A percentile compares a stretch with the other conserved stretches of the same genome.
Evolutionary conservation across 768 basidiomycete genomes (phyloP).

Genomic region (Tephrocybe rancida): DNA sequence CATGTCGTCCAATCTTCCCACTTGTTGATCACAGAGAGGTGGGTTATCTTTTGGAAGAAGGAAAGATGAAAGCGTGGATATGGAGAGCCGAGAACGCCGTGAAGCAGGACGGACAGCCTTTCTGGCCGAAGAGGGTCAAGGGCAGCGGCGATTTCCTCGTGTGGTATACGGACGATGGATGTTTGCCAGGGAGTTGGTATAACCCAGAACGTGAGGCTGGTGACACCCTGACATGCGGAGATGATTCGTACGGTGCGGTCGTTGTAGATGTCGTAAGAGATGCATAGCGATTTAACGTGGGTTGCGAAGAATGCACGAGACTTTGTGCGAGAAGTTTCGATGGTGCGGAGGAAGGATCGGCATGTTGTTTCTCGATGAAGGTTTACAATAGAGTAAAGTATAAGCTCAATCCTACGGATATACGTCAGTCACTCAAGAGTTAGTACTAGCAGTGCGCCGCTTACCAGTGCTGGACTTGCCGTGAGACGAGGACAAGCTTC

Average conservation of each 20-base stretch:
- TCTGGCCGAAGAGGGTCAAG: constrained; percentile 29
- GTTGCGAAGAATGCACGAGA: constrained; percentile 34
- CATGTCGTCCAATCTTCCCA: constrained; percentile 47
- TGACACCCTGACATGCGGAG: constrained; percentile 34
- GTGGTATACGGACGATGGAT: constrained; percentile 8
- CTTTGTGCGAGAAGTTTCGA: constrained; percentile 35
- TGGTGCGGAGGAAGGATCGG: constrained; percentile 37
- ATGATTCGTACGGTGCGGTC: constrained; percentile 32
- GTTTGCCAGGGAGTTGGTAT: constrained; percentile 19
- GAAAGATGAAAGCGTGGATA: constrained; percentile 26
- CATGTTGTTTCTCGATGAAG: constrained; percentile 33
- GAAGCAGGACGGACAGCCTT: constrained; percentile 33
- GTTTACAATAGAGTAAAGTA: constrained; percentile 36
- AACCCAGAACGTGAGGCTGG: constrained; percentile 39
- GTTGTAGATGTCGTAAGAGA: constrained; percentile 35
- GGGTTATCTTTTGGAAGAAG: constrained; percentile 37
- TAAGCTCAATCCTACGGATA: constrained; percentile 33
- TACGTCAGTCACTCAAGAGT: not conserved
- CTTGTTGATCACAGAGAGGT: constrained; percentile 39
- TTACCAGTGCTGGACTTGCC: constrained; percentile 34
- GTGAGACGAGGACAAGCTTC: constrained; percentile 32
- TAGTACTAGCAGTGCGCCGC: not conserved
- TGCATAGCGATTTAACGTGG: constrained; percentile 36
- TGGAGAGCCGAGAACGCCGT: constrained; percentile 22
- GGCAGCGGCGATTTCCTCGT: constrained; percentile 19